phyloP scores from a whole-genome alignment of 495 filamentous ascomycete genomes.

The Amorphotheca resinae region DNA sequence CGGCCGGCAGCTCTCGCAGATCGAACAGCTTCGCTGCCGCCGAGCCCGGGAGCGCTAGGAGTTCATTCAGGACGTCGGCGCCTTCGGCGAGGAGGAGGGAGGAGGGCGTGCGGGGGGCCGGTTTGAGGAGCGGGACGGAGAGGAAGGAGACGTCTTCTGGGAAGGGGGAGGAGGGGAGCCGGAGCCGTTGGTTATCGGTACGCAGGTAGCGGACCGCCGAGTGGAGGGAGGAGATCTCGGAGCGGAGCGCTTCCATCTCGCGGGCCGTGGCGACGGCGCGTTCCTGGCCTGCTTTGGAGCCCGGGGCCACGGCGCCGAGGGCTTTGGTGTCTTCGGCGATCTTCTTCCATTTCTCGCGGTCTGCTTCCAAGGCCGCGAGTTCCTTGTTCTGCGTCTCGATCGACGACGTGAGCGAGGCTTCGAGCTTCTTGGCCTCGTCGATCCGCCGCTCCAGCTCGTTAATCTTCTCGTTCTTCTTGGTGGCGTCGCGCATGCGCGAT shows the following conservation, averaged over 20 bases:
- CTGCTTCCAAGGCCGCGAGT: slow-evolving; percentile 38
- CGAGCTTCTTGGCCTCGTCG: slow-evolving; percentile 37
- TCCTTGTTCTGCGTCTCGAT: slow-evolving; percentile 52
- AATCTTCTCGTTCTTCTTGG: slow-evolving; percentile 53
- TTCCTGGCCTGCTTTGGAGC: slow-evolving; percentile 35
- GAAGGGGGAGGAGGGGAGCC: slow-evolving; percentile 49
- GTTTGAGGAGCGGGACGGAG: slow-evolving; percentile 47
- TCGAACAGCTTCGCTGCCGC: slow-evolving; percentile 47
- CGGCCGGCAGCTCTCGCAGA: slow-evolving; percentile 32
- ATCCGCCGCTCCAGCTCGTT: slow-evolving; percentile 50
- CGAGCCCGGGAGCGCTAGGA: slow-evolving; percentile 58
- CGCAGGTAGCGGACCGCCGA: slow-evolving; percentile 67
- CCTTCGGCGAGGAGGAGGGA: slow-evolving; percentile 53
- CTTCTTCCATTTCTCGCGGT: slow-evolving; percentile 62
- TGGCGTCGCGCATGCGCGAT: slow-evolving; percentile 61
- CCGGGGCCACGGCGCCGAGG: slow-evolving; percentile 35
- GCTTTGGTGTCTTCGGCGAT: slow-evolving; percentile 52
- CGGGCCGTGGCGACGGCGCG: slow-evolving; percentile 53
- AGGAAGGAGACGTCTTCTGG: slow-evolving; percentile 51
- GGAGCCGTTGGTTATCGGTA: slow-evolving; percentile 59
- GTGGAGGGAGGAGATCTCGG: slow-evolving; percentile 57
- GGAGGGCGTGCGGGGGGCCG: slow-evolving; percentile 35
- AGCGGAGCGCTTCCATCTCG: slow-evolving; percentile 61
- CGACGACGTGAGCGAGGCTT: slow-evolving; percentile 33
- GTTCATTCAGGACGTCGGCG: slow-evolving; percentile 54